phyloP scores from a whole-genome alignment of 1,284 basidiomycete genomes.

The Rhodotorula sp. region DNA sequence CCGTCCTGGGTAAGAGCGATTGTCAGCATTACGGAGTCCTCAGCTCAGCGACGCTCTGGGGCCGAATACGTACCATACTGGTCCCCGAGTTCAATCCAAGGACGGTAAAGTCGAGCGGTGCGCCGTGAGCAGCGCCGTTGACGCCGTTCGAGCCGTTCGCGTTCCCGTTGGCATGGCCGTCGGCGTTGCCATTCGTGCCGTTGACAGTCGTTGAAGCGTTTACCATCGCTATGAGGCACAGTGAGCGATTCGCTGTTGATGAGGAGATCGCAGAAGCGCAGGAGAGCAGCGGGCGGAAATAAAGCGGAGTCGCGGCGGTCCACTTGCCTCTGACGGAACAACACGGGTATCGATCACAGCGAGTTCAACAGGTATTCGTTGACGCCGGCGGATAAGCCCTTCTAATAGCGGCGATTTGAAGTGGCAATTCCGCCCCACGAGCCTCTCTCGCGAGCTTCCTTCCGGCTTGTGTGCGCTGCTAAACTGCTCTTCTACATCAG shows the following conservation, averaged over 20 bases:
- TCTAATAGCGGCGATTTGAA: too few relatives aligned
- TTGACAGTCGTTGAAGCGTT: background rate
- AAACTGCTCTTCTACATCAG: background rate
- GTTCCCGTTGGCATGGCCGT: background rate
- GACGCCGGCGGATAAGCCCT: too few relatives aligned
- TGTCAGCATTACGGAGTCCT: background rate
- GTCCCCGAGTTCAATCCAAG: conserved; percentile 44
- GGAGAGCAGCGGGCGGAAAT: background rate
- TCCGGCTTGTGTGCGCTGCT: too few relatives aligned
- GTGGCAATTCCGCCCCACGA: background rate
- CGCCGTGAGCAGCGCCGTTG: too few relatives aligned
- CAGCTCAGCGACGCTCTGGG: background rate
- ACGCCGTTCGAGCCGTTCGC: too few relatives aligned
- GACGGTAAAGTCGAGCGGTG: conserved; percentile 39
- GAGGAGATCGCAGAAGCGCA: background rate
- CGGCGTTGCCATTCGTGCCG: background rate
- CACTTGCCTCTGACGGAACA: too few relatives aligned
- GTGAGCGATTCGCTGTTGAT: too few relatives aligned
- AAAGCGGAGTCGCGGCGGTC: background rate
- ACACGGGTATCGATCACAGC: too few relatives aligned
- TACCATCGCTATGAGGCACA: background rate
- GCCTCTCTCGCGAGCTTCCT: background rate
- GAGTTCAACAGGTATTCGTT: too few relatives aligned
- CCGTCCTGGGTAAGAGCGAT: background rate
- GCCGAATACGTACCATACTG: conserved; percentile 28